Evolutionary conservation across 2,329 filamentous ascomycete species (phyloP), one percentile per base, ranked within the genome.

Genomic region (Paraphaeosphaeria minitans): DNA sequence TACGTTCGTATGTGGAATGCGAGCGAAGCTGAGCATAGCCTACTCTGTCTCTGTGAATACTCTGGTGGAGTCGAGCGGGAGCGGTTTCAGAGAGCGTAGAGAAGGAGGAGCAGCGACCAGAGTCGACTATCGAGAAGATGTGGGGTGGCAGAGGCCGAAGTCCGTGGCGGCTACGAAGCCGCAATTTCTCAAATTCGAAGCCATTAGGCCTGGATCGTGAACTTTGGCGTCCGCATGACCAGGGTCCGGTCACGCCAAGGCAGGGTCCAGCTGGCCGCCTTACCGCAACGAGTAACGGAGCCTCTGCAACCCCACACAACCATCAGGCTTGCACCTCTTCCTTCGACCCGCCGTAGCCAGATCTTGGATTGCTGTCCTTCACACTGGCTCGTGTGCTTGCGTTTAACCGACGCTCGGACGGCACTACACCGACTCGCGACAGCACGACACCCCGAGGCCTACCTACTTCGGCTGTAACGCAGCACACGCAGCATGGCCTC

Each of bases 171-270:
- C 43, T 31, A 54, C 21, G 27, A 27, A 39, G 52, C 24, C 39
- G 61, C 61, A 58, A 53, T 49, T 33, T 48, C 33, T 52, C 48
- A 37, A 43, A 24, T 51, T 59, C 57, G 63, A 66, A 67, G 66
- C 63, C 61, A 59, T 59, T 61, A 45, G 63, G 63, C 62, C 66
- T 73, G 68, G 68, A 71, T 72, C 66, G 68, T 70, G 66, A 66
- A 55, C 46, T 67, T 48, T 56, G 33, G 39, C 43, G 59, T 54
- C 66, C 73, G 70, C 69, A 63, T 72, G 71, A 72, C 64, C 53
- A 50, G 24, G 22, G 13, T 55, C 42, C 54, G 37, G 55, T 41
- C 27, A 9, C 22, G 27, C 27, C 24, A 53, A 37, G 39, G 12
- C 46, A 43, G 54, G 49, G 37, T 46, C 29, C 46, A 31, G 60